Evolutionary conservation across 1,284 basidiomycete species (phyloP), one percentile per base, ranked within the genome.

Genomic region (Lentinula novae-zelandiae): DNA sequence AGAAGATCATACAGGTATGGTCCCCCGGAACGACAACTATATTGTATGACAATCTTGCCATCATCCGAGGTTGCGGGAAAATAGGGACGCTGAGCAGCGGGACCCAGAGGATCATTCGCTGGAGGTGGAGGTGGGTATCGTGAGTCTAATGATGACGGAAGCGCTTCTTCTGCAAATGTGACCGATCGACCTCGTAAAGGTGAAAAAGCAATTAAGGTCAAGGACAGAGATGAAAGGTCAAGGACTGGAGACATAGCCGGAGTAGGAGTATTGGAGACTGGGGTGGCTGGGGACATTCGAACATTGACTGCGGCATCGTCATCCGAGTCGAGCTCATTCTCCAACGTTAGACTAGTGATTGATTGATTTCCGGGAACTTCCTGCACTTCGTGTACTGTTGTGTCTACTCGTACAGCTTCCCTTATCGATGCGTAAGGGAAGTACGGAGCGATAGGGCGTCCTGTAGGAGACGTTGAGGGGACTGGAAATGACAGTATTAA

Each of bases 11-110:
- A 89, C 9, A 90, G 68, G 48, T 79, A 79, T 1, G 84, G 78
- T 0, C 88, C 89, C 33, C 82, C 80, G 9, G 85, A 83, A 22
- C 89, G 82, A 66, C 82, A 85, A 3, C 87, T 89, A 64, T 84
- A 82, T 44, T 77, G 67, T 0, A 78, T 67, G 33, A 72, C 68
- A 5, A 74, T 74, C 9, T 78, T 80, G 2, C 77, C 78, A 36
- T 82, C 78, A 38, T 75, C 75, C 1, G 76, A 78, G 53, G 69
- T 69, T 12, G 75, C 77, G 3, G 82, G 82, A 12, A 86, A 73
- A 68, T 81, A 87, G 5, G 86, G 86, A 31, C 39, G 42, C 50
- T 73, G 75, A 0, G 79, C 79, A 34, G 81, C 76, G 3, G 87
- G 84, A 0, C 83, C 83, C 5, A 83, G 75, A 2, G 75, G 79